Conservation (phyloP, 768 basidiomycete species). For the Lactifluus subvellereus region DNA sequence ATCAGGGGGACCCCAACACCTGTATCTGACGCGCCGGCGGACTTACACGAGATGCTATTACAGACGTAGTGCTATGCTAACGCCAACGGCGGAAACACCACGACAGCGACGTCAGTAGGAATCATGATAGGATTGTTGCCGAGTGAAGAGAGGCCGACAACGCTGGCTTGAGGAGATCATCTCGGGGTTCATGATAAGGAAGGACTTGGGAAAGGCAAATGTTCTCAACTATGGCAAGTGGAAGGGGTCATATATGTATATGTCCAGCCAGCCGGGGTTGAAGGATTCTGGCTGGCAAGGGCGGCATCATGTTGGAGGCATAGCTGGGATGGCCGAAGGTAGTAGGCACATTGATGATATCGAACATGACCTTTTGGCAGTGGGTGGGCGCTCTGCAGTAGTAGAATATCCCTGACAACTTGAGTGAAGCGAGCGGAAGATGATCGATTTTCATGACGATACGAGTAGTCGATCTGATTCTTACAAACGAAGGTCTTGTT, state of each 20-base stretch:
- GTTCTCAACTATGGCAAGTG: slow-evolving; percentile 50
- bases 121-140: slow-evolving; percentile 48
- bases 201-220: slow-evolving; percentile 42
- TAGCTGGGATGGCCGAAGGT: slow-evolving; percentile 41
- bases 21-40: too few relatives aligned
- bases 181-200: slow-evolving; percentile 48
- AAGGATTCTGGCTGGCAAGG: slow-evolving; percentile 38
- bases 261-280: slow-evolving; percentile 49
- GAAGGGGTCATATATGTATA: slow-evolving; percentile 47
- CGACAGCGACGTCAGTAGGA: slow-evolving; percentile 50
- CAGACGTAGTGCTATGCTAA: background rate
- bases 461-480: background rate
- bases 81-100: background rate
- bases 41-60: background rate
- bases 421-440: slow-evolving; percentile 35
- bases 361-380: slow-evolving; percentile 83
- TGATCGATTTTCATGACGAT: slow-evolving; percentile 23
- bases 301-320: slow-evolving; percentile 47
- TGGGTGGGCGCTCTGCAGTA: slow-evolving; percentile 67
- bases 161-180: slow-evolving; percentile 44
- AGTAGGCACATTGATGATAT: slow-evolving; percentile 64
- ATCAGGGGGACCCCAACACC: too few relatives aligned
- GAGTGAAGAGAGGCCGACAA: slow-evolving; percentile 42
- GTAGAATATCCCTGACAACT: slow-evolving; percentile 72
- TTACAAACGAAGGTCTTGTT: slow-evolving; percentile 57